These are phyloP conservation scores for Seiridium unicorne DNA, from an alignment of 2,329 filamentous ascomycete species.

Conservation along the genomic window DNA sequence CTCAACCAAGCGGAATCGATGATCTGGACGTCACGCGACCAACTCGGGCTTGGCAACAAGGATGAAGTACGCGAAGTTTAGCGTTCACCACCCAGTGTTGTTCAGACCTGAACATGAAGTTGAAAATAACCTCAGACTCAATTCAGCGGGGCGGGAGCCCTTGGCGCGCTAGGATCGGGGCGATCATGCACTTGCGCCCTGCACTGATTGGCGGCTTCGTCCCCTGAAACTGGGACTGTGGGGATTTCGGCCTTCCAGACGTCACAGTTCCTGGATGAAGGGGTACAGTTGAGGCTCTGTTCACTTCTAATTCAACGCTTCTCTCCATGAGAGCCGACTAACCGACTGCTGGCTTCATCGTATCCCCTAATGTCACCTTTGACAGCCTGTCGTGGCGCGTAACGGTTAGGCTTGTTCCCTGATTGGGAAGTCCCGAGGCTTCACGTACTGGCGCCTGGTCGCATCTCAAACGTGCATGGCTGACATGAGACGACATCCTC, in stretches of 20 bases:
- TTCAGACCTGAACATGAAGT: background rate
- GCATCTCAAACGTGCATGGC: constrained; percentile 1
- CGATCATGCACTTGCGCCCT: constrained; percentile 1
- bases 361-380: background rate
- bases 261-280: background rate
- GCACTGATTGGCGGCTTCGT: background rate
- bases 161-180: background rate
- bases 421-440: background rate
- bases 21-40: no score
- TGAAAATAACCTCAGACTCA: constrained; percentile 2
- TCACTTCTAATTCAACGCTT: background rate
- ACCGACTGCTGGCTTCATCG: background rate
- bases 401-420: background rate
- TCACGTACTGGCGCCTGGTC: background rate
- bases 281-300: background rate
- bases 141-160: background rate
- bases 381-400: background rate
- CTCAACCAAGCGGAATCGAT: no score
- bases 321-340: background rate
- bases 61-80: background rate
- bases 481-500: constrained; percentile 1
- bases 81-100: background rate
- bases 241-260: background rate
- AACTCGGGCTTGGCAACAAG: no score
- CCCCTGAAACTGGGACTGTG: constrained; percentile 9